Conservation (phyloP, 2,329 filamentous ascomycete species). For the Raffaelea deltoideospora region DNA sequence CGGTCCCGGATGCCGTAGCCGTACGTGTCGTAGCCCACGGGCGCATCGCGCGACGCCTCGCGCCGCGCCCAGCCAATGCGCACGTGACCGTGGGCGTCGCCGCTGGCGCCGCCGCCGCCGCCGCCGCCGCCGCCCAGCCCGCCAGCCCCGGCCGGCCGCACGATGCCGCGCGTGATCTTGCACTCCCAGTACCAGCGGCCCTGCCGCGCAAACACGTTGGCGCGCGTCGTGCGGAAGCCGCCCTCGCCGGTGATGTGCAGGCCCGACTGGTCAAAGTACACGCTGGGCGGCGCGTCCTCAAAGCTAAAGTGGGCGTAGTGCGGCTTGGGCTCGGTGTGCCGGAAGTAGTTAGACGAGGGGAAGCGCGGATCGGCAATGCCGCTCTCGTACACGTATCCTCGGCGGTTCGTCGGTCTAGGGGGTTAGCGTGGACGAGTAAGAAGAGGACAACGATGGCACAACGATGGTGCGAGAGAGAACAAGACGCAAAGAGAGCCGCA, state of each 20-base stretch:
- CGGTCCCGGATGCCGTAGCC: constrained; percentile 88
- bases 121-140: constrained; percentile 44
- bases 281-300: constrained; percentile 75
- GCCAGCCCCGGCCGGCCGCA: constrained; percentile 29
- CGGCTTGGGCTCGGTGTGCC: constrained; percentile 73
- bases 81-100: constrained; percentile 42
- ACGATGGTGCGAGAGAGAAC: constrained; percentile 16
- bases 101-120: constrained; percentile 62
- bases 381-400: constrained; percentile 74
- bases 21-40: constrained; percentile 79
- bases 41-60: constrained; percentile 68
- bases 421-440: too few relatives aligned
- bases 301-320: constrained; percentile 78
- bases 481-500: constrained; percentile 18
- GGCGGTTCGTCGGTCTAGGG: constrained; percentile 38
- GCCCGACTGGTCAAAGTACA: constrained; percentile 65
- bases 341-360: constrained; percentile 75
- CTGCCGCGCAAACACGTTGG: constrained; percentile 80
- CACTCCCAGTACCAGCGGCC: constrained; percentile 92
- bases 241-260: constrained; percentile 77
- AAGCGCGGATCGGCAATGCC: constrained; percentile 84
- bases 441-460: too few relatives aligned
- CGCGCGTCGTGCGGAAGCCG: constrained; percentile 80
- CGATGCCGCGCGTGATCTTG: constrained; percentile 59
- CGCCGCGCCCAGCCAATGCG: constrained; percentile 76